Evolutionary conservation across 2,329 filamentous ascomycete species (phyloP), one percentile per base, ranked within the genome.

Genomic region (Neofusicoccum sp.): DNA sequence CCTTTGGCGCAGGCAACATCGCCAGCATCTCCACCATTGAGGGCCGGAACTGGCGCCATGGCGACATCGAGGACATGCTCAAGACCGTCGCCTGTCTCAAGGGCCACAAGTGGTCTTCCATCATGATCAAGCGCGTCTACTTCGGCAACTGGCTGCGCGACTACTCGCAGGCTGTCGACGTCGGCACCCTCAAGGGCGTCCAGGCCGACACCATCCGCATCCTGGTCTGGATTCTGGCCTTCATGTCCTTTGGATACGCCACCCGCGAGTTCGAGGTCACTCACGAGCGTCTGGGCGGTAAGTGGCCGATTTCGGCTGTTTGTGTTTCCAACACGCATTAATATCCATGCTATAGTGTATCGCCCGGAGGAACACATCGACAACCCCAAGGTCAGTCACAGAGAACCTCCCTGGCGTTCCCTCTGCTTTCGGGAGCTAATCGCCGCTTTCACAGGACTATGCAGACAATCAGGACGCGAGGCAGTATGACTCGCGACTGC

Each of bases 381-480:
- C 67, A 81, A 80, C 60, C 78, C 78, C 2, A 76, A 69, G 53
- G 62, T 54, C 9, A 26, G 49, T 12, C 24, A 12, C 6, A 9
- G 16, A 31, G 38, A 43, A 5, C 3, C 26, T 12, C 24, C 7
- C 14, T 30, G 24, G 31, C 11, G 5, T 6, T 16, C 24, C 24
- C 12, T 6, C 7, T 14, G 5, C 14, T 16, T 14, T 16, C 44
- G 9, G 43, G 26, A 3, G n/a, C 34, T 60, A 12, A 48, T 24
- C 20, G 1, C 12, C 2, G 20, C 3, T 28, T 20, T 30, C 34
- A 38, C 73, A 74, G 65, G 75, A 76, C 63, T 77, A 77, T 65
- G 74, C 74, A 58, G 74, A 98, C 68, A 90, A 91, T 66, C 70
- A 85, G 65, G 95, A 99, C 77, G 95, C 95, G 4, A 85, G 91